A percentile compares a stretch with the other conserved stretches of the same genome.
Evolutionary conservation across 805 yeast species (phyloP).

Genomic region (Saturnispora dispora): DNA sequence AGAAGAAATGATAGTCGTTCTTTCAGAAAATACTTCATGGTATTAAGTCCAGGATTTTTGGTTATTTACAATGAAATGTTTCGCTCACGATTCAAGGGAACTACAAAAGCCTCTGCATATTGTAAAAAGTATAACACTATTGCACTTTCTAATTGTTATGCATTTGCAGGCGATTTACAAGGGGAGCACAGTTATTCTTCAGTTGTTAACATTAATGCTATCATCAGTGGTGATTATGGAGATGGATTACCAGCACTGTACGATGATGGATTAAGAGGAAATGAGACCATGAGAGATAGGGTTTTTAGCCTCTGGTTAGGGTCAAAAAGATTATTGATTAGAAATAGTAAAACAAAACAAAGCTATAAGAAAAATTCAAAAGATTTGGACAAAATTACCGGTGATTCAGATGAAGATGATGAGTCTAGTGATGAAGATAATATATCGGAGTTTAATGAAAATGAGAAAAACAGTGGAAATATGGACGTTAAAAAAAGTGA

Average conservation of each 20-base stretch:
- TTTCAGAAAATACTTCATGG: conserved; percentile 52
- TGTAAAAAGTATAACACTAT: conserved; percentile 48
- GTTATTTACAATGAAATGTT: conserved; percentile 44
- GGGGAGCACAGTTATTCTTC: conserved; percentile 23
- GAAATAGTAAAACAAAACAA: conserved; percentile 13
- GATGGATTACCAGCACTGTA: conserved; percentile 62
- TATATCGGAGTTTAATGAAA: background rate
- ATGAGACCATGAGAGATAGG: conserved; percentile 66
- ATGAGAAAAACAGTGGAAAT: background rate
- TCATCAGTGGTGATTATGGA: conserved; percentile 31
- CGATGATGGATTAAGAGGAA: conserved; percentile 75
- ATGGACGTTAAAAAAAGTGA: background rate
- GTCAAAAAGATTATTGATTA: conserved; percentile 39
- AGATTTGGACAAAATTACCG: background rate
- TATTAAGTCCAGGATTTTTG: conserved; percentile 64
- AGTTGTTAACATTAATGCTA: background rate
- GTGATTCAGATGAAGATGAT: background rate
- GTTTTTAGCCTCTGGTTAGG: conserved; percentile 86
- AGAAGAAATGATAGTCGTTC: conserved; percentile 62
- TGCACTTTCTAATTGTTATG: conserved; percentile 58
- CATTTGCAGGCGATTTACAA: conserved; percentile 44
- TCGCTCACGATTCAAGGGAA: conserved; percentile 36
- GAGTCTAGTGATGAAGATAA: background rate
- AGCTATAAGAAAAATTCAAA: background rate
- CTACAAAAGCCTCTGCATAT: conserved; percentile 37